Evolutionary conservation across 2,329 filamentous ascomycete species (phyloP).

Genomic region (Xenoacremonium recifei): DNA sequence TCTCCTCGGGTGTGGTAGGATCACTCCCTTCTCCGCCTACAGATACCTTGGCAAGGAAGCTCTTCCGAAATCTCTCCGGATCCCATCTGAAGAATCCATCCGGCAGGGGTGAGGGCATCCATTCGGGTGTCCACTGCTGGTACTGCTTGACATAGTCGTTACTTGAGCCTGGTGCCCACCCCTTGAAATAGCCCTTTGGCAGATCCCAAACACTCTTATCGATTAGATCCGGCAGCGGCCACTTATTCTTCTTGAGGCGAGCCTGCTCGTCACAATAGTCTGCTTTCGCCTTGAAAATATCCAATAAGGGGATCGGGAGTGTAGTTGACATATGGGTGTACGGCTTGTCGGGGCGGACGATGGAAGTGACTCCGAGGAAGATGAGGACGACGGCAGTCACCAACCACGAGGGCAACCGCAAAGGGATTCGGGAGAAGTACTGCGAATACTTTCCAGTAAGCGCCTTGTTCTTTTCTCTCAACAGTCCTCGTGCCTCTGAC

Average conservation of each 20-base stretch:
- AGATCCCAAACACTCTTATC: conserved; percentile 23
- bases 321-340: conserved; percentile 32
- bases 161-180: conserved; percentile 29
- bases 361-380: conserved; percentile 19
- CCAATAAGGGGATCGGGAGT: conserved; percentile 29
- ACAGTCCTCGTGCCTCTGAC: not conserved
- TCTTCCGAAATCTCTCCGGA: too few species aligned
- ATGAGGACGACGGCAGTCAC: conserved; percentile 14
- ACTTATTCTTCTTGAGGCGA: conserved; percentile 20
- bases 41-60: too few species aligned
- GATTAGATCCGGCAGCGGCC: conserved; percentile 30
- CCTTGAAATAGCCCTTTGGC: conserved; percentile 29
- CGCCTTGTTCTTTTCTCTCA: conserved; percentile 5
- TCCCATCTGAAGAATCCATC: conserved; percentile 31
- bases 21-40: too few species aligned
- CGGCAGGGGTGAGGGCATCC: conserved; percentile 27
- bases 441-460: not conserved
- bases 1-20: conserved; percentile 9
- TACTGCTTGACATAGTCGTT: conserved; percentile 25
- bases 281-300: conserved; percentile 24
- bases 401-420: conserved; percentile 10
- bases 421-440: not conserved
- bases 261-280: conserved; percentile 25
- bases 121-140: conserved; percentile 23
- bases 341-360: conserved; percentile 28